phyloP scores from a whole-genome alignment of 768 basidiomycete genomes.

The Chalciporus chontae region DNA sequence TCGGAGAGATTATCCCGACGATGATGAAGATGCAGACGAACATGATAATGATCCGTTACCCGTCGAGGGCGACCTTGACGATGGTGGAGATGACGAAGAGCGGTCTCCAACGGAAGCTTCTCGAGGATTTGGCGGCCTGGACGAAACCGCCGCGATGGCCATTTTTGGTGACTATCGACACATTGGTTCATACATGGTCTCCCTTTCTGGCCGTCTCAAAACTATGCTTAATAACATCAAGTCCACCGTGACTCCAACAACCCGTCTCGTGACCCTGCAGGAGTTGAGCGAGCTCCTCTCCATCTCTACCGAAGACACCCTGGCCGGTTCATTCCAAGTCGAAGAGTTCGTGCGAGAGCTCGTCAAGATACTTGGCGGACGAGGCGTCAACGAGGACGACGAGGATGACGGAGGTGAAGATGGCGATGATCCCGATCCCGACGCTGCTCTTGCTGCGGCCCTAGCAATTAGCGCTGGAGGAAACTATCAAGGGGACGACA shows the following conservation, averaged over 20 bases:
- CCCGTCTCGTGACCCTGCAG: slow-evolving; percentile 84
- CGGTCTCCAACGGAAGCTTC: slow-evolving; percentile 34
- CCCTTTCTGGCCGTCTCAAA: slow-evolving; percentile 83
- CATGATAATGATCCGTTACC: slow-evolving; percentile 46
- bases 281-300: slow-evolving; percentile 93
- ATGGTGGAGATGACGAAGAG: slow-evolving; percentile 38
- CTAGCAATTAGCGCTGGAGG: slow-evolving; percentile 75
- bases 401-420: slow-evolving; percentile 68
- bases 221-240: slow-evolving; percentile 89
- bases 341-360: slow-evolving; percentile 91
- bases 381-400: slow-evolving; percentile 66
- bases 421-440: slow-evolving; percentile 66
- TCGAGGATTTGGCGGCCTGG: slow-evolving; percentile 48
- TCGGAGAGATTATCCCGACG: slow-evolving; percentile 44
- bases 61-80: slow-evolving; percentile 47
- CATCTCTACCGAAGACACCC: slow-evolving; percentile 95
- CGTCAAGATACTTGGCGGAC: slow-evolving; percentile 84
- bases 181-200: slow-evolving; percentile 90
- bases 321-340: slow-evolving; percentile 93
- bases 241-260: slow-evolving; percentile 76
- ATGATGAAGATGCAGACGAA: slow-evolving; percentile 41
- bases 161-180: slow-evolving; percentile 87
- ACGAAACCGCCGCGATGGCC: slow-evolving; percentile 71
- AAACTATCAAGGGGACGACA: slow-evolving; percentile 75
- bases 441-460: slow-evolving; percentile 84